These are phyloP conservation scores for Pinus taeda DNA, from an alignment of 75 land plant species.

Conservation along the genomic window DNA sequence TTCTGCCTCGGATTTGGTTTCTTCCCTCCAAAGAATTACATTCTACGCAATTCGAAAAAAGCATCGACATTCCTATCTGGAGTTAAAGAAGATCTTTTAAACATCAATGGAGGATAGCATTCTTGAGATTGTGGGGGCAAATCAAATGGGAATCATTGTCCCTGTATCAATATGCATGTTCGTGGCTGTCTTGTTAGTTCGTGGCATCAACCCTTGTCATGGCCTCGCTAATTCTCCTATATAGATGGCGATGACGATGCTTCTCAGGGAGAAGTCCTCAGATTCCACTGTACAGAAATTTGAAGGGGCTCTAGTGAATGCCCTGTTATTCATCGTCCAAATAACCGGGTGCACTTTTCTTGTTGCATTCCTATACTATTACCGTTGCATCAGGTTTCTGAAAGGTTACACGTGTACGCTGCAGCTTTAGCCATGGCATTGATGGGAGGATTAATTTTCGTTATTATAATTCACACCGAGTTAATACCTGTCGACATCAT, in stretches of 20 bases:
- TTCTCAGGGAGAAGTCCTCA: slow-evolving; percentile 32
- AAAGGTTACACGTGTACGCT: slow-evolving; percentile 61
- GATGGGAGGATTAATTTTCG: slow-evolving; percentile 58
- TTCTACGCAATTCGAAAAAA: too few species aligned
- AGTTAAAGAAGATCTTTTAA: neutral
- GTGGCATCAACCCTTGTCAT: slow-evolving; percentile 25
- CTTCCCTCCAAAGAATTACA: too few species aligned
- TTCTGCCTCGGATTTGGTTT: too few species aligned
- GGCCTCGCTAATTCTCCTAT: neutral
- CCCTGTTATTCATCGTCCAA: slow-evolving; percentile 57
- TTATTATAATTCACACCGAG: slow-evolving; percentile 43
- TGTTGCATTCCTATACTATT: slow-evolving; percentile 72
- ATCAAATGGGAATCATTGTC: slow-evolving; percentile 59
- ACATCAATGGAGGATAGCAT: slow-evolving; percentile 29
- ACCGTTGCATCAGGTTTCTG: slow-evolving; percentile 65
- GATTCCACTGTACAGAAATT: slow-evolving; percentile 58
- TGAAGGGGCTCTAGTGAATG: slow-evolving; percentile 73
- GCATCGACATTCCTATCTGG: too few species aligned
- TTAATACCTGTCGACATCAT: slow-evolving; percentile 47
- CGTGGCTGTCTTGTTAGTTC: slow-evolving; percentile 68
- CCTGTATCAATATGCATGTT: slow-evolving; percentile 88
- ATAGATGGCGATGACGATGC: neutral
- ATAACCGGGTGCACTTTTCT: slow-evolving; percentile 64
- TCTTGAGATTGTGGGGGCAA: slow-evolving; percentile 49
- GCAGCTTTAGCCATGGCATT: slow-evolving; percentile 44